phyloP scores from a whole-genome alignment of 768 basidiomycete species.

The Panaeolus papilionaceus region DNA sequence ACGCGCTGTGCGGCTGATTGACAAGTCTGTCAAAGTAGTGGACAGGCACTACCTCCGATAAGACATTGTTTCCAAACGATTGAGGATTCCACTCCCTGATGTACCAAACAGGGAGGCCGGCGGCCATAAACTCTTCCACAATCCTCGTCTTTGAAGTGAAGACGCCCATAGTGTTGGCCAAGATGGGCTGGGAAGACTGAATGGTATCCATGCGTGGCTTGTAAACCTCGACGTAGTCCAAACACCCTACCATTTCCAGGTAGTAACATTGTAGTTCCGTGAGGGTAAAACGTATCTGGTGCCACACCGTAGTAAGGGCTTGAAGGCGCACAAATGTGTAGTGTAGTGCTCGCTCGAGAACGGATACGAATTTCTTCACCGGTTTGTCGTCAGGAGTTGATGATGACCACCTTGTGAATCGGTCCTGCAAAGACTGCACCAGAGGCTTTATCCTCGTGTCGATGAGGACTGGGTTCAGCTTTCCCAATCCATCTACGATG shows the following conservation, averaged over 20 bases:
- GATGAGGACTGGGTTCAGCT: background rate
- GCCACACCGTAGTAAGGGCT: background rate
- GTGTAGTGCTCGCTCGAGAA: constrained; percentile 12
- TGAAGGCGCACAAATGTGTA: constrained; percentile 12
- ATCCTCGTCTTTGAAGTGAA: background rate
- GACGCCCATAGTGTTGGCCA: background rate
- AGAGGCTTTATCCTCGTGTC: background rate
- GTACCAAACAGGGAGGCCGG: constrained; percentile 17
- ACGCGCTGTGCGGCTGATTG: background rate
- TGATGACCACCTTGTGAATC: background rate
- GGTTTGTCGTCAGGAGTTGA: background rate
- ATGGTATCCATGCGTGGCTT: background rate
- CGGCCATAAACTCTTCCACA: constrained; percentile 14
- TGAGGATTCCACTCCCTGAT: background rate
- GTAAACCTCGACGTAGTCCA: constrained; percentile 18
- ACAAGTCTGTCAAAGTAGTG: background rate
- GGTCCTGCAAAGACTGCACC: background rate
- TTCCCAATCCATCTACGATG: constrained; percentile 18
- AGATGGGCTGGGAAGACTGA: background rate
- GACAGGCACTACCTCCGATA: background rate
- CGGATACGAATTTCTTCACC: constrained; percentile 15
- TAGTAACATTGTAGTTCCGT: constrained; percentile 17
- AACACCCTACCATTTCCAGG: constrained; percentile 9
- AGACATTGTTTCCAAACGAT: constrained; percentile 11
- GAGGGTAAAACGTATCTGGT: constrained; percentile 7